Evolutionary conservation across 306 rosid genomes (phyloP), one percentile per base, ranked within the genome.

Genomic region (Corylus americana): DNA sequence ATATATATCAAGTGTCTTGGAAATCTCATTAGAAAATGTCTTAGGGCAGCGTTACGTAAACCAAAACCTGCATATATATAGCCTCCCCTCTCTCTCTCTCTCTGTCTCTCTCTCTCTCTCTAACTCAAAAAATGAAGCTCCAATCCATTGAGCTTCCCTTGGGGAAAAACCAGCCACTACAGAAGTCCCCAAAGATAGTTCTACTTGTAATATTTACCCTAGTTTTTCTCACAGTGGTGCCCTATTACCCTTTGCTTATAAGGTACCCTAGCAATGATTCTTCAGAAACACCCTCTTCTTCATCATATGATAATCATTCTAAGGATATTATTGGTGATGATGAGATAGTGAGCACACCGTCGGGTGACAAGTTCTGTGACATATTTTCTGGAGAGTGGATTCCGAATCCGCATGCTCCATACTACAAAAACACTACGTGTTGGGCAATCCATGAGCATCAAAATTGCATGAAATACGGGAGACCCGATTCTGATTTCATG

Each of bases 361-460:
- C 83, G 5, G 58, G 76, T 0, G 66, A 81, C 35, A 83, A 82
- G 55, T 9, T 1, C 10, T 94, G 98, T 82, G 98, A 94, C 78
- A 81, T 94, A 47, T 94, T 92, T 73, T 81, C 62, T 4, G 98
- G 98, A 1, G 92, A 94, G 70, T 94, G 98, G 98, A 70, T 94
- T 1, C 93, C 91, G 25, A 90, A 94, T 55, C 91, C 94, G 6
- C 75, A 89, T 68, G 98, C 89, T 9, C 98, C 98, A 0, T 92
- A 89, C 7, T 94, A 94, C 83, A 72, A 93, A 71, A 94, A 93
- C 86, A 81, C 61, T 0, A 90, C 90, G 1, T 94, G 98, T 25
- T 91, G 93, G 94, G 97, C 97, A n/a, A 88, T 94, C 58, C 97
- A 91, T 74, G 94, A 94, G 70, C 93, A 92, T 47, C 98, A 94